Percentiles rank a stretch among this genome's conserved stretches.
Evolutionary conservation across 495 filamentous ascomycete genomes (phyloP).

Genomic region (Chaetomium cochliodes): DNA sequence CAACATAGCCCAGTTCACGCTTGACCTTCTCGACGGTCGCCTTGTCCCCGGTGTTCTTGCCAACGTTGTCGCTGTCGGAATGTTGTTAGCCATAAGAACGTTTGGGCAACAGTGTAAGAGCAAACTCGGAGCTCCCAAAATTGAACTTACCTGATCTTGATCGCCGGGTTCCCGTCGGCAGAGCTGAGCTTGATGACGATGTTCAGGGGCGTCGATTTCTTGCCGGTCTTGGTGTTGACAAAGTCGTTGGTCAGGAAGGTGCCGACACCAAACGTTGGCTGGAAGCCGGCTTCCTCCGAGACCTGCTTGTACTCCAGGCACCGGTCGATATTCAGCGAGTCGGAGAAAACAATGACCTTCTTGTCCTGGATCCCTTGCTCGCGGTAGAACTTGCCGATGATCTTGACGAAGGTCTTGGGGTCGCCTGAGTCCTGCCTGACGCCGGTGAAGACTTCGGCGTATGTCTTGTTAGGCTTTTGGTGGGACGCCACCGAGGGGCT

Average conservation of each 20-base stretch:
- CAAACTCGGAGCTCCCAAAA: too few relatives aligned
- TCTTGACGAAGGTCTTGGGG: constrained; percentile 73
- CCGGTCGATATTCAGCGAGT: constrained; percentile 85
- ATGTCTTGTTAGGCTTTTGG: constrained; percentile 51
- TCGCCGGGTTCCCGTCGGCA: constrained; percentile 73
- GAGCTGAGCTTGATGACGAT: constrained; percentile 96
- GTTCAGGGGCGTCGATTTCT: constrained; percentile 90
- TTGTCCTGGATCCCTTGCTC: constrained; percentile 67
- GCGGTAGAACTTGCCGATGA: constrained; percentile 87
- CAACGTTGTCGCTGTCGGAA: constrained; percentile 70
- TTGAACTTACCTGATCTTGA: constrained; percentile 70
- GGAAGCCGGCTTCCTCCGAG: constrained; percentile 76
- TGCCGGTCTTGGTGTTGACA: constrained; percentile 58
- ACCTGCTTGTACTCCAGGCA: constrained; percentile 85
- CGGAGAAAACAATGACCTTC: constrained; percentile 97
- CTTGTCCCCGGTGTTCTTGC: constrained; percentile 91
- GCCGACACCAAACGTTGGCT: constrained; percentile 85
- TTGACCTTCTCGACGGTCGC: constrained; percentile 80
- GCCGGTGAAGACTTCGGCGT: constrained; percentile 82
- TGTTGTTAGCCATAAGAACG: constrained; percentile 20
- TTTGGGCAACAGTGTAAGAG: too few relatives aligned
- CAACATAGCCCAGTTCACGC: constrained; percentile 76
- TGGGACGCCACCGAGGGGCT: constrained; percentile 16
- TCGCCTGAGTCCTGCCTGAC: constrained; percentile 95
- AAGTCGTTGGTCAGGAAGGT: constrained; percentile 98